Evolutionary conservation across 208 protist genomes (phyloP).

Genomic region (Wallacemonas sp.): DNA sequence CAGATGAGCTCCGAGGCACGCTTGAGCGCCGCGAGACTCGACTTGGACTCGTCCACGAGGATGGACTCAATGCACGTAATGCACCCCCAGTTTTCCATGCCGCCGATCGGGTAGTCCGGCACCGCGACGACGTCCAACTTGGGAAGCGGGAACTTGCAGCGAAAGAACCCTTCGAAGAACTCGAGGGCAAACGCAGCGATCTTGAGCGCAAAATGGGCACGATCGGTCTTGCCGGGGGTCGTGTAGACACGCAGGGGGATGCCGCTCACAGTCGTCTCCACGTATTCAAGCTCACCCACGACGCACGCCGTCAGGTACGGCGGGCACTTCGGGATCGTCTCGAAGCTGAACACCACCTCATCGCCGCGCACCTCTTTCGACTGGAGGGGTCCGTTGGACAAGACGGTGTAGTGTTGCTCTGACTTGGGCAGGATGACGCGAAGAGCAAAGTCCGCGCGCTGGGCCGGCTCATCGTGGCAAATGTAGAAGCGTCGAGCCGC

Average conservation of each 20-base stretch:
- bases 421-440: slow-evolving; percentile 70
- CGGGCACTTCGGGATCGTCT: slow-evolving; percentile 85
- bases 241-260: slow-evolving; percentile 79
- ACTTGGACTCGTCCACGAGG: slow-evolving; percentile 72
- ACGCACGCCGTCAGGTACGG: slow-evolving; percentile 97
- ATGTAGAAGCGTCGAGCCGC: slow-evolving; percentile 95
- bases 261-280: slow-evolving; percentile 53
- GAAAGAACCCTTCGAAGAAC: slow-evolving; percentile 90
- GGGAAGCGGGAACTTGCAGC: slow-evolving; percentile 90
- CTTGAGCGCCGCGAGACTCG: slow-evolving; percentile 68
- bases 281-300: slow-evolving; percentile 92
- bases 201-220: slow-evolving; percentile 83
- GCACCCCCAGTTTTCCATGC: slow-evolving; percentile 97
- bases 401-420: slow-evolving; percentile 69
- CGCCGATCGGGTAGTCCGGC: slow-evolving; percentile 95
- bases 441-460: slow-evolving; percentile 95
- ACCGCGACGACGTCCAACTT: slow-evolving; percentile 98
- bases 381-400: slow-evolving; percentile 68
- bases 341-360: slow-evolving; percentile 70
- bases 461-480: slow-evolving; percentile 96
- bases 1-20: slow-evolving; percentile 87
- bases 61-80: slow-evolving; percentile 93
- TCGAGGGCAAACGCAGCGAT: slow-evolving; percentile 69
- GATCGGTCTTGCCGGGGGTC: slow-evolving; percentile 59
- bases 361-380: slow-evolving; percentile 34